A percentile compares a stretch with the other conserved stretches of the same genome.
These are phyloP conservation scores for Rhodomyrtus tomentosa DNA, from an alignment of 345 rosid species.

Conservation along the genomic window DNA sequence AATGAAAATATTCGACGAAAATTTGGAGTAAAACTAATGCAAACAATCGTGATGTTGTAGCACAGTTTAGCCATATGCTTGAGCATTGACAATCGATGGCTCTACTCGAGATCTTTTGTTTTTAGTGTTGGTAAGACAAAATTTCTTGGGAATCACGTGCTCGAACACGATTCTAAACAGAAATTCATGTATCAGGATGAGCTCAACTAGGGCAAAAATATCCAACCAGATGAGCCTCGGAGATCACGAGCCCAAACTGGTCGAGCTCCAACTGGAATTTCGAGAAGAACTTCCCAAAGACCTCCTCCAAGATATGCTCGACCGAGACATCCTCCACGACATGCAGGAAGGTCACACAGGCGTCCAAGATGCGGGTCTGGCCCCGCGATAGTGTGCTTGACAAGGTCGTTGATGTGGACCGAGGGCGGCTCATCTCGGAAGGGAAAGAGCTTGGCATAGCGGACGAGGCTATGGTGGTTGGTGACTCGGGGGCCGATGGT, in stretches of 20 bases:
- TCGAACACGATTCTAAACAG: too few species aligned
- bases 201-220: too few species aligned
- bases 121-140: too few species aligned
- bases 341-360: constrained; percentile 44
- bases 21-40: too few species aligned
- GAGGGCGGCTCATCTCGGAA: constrained; percentile 47
- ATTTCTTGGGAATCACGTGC: too few species aligned
- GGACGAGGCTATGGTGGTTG: constrained; percentile 19
- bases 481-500: constrained; percentile 63
- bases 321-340: too few species aligned
- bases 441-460: constrained; percentile 19
- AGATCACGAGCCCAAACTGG: constrained; percentile 58
- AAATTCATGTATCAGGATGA: too few species aligned
- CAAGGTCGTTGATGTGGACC: constrained; percentile 53
- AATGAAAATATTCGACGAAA: too few species aligned
- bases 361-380: constrained; percentile 29
- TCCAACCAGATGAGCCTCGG: constrained; percentile 6
- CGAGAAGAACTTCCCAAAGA: constrained; percentile 10
- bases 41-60: too few species aligned
- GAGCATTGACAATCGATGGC: too few species aligned
- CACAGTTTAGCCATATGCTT: too few species aligned
- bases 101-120: too few species aligned
- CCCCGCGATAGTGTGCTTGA: constrained; percentile 70
- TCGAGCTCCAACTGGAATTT: constrained; percentile 48
- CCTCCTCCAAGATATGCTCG: constrained; percentile 24